Conservation (phyloP, 2,329 filamentous ascomycete species). For the Xylariomycetidae sp. region DNA sequence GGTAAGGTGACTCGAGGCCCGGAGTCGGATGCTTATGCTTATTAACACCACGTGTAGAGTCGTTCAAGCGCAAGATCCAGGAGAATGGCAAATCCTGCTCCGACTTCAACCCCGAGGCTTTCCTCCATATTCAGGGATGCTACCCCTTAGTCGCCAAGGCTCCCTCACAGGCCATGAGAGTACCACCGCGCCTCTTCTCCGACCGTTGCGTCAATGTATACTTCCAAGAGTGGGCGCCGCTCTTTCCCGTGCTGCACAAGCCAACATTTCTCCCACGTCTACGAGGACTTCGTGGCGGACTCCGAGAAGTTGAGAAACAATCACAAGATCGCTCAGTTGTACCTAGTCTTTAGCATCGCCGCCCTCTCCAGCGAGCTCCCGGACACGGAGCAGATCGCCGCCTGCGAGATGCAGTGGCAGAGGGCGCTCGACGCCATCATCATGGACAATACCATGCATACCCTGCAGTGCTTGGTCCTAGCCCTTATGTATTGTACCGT, state of each 20-base stretch:
- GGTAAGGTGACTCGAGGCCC: conserved; percentile 48
- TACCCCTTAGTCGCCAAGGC: conserved; percentile 46
- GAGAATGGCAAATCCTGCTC: conserved; percentile 68
- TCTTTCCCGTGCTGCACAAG: conserved; percentile 89
- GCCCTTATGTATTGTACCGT: conserved; percentile 87
- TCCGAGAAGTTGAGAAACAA: conserved; percentile 71
- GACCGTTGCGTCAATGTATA: conserved; percentile 95
- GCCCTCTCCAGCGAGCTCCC: conserved; percentile 57
- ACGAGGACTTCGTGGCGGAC: conserved; percentile 78
- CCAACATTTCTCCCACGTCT: conserved; percentile 81
- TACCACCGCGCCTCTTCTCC: conserved; percentile 82
- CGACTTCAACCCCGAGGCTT: conserved; percentile 66
- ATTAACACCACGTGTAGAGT: conserved; percentile 48
- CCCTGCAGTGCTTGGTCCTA: conserved; percentile 82
- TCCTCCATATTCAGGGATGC: conserved; percentile 61
- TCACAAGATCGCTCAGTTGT: conserved; percentile 79
- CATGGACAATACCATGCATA: conserved; percentile 75
- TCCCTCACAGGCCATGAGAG: conserved; percentile 43
- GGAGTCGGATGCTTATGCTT: neutral
- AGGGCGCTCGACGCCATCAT: conserved; percentile 69
- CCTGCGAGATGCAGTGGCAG: conserved; percentile 78
- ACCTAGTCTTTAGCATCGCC: conserved; percentile 89
- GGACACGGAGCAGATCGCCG: conserved; percentile 53
- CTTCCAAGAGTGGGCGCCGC: conserved; percentile 95
- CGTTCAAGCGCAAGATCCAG: conserved; percentile 73